Base-by-base conservation (phyloP, 2,329 filamentous ascomycete genomes). In the Teratosphaeria pseudoeucalypti region DNA sequence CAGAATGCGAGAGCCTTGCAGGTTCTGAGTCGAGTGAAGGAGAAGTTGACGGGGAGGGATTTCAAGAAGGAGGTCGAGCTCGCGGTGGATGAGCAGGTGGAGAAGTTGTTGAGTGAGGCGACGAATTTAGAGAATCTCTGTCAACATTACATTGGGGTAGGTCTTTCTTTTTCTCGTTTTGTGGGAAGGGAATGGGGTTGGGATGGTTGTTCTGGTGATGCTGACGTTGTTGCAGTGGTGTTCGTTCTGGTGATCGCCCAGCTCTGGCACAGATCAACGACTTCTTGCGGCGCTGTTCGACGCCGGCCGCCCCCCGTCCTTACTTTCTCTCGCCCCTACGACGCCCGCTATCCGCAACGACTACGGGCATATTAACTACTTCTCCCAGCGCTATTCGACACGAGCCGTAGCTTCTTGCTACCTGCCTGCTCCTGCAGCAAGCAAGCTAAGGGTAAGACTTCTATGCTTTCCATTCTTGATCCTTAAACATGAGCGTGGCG, bases 101-200 rank as follows among this genome's bases (percentile, higher is more conserved):
- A 96, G 75, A 92, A 95, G 74, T 78, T 99, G 68, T 88, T 99
- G 67, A 87, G 88, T 62, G 92, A 99, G 78, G 94, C 94, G 26
- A 99, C 94, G 6, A 96, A 94, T 71, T 80, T 97, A 68, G 94
- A 97, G 81, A 97, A 97, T 73, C 79, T 99, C 62, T 99, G 94
- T 73, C 94, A 97, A 79, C 94, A 97, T 78, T 99, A 96, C 74
- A 96, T 97, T 68, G 94, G 94, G 37, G 57, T 57, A 60, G 54
- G 59, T 61, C 53, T 26, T 29, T 26, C n/a, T 32, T 19, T 56
- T 27, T 56, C 12, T 32, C n/a, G 11, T 26, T 32, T 5, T 54
- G 10, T 39, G 3, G 34, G 9, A 3, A 11, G 12, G 10, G 10
- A 16, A 16, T 12, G 34, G 14, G 34, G 34, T 11, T 39, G 12